Percentiles rank a stretch among this genome's conserved stretches.
Conservation (phyloP, 768 basidiomycete genomes). For the Wakefieldia striispora region DNA sequence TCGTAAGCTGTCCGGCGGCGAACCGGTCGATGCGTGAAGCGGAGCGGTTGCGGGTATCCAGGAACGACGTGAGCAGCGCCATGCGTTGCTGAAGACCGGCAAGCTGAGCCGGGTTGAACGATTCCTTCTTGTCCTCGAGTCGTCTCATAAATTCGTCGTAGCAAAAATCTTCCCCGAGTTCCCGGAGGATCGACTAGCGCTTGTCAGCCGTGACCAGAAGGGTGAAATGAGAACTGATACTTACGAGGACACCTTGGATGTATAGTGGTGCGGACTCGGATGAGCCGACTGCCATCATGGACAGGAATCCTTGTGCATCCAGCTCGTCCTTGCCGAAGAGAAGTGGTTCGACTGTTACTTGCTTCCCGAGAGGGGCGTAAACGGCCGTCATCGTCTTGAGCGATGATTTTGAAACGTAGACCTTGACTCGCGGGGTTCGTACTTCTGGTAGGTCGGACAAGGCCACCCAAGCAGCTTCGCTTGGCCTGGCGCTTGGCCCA, state of each 20-base stretch:
- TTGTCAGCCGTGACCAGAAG: constrained; percentile 7
- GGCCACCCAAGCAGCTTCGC: constrained; percentile 65
- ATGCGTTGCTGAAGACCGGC: constrained; percentile 62
- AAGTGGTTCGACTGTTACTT: constrained; percentile 53
- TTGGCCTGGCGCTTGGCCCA: constrained; percentile 53
- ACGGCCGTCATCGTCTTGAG: constrained; percentile 58
- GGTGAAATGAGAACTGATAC: constrained; percentile 15
- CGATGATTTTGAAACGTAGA: constrained; percentile 62
- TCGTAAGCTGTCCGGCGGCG: constrained; percentile 55
- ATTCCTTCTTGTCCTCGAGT: constrained; percentile 44
- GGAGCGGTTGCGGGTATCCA: constrained; percentile 32
- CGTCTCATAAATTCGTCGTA: constrained; percentile 48
- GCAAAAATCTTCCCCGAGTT: constrained; percentile 58
- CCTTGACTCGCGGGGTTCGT: constrained; percentile 35
- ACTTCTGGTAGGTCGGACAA: constrained; percentile 35
- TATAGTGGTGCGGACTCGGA: constrained; percentile 65
- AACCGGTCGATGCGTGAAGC: constrained; percentile 39
- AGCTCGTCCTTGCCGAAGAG: constrained; percentile 57
- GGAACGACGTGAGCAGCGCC: constrained; percentile 56
- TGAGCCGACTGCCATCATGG: constrained; percentile 70
- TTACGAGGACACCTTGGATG: constrained; percentile 64
- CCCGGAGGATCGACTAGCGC: constrained; percentile 56
- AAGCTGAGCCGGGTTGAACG: constrained; percentile 57
- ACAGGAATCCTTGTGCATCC: constrained; percentile 65
- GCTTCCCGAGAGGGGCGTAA: constrained; percentile 49